Conservation (phyloP, 805 yeast species). For the Starmerella potacharoeniae region DNA sequence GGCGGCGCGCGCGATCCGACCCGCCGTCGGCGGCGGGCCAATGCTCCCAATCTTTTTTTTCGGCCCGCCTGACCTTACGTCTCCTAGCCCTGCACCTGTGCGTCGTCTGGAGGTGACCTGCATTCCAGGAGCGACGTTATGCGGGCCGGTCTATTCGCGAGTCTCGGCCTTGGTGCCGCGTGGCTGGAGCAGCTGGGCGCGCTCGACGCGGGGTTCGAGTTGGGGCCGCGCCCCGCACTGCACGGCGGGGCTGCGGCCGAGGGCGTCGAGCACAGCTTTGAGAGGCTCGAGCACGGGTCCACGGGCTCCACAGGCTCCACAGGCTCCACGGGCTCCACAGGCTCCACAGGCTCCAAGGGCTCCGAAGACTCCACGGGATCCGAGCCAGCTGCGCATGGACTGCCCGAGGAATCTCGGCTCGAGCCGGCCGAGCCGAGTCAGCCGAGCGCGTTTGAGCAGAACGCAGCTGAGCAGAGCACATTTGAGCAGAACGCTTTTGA, state of each 20-base stretch:
- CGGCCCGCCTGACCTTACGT: neutral
- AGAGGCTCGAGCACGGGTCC: neutral
- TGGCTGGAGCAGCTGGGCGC: constrained; percentile 1
- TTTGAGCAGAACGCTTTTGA: no score
- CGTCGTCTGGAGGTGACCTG: neutral
- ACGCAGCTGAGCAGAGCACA: no score
- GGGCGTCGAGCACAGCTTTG: neutral
- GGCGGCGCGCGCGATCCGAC: no score
- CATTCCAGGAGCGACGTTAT: neutral
- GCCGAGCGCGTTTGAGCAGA: no score
- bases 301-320: neutral
- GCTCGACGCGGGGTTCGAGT: neutral
- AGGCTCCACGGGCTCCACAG: neutral
- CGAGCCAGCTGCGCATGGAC: no score
- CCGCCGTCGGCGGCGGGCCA: no score
- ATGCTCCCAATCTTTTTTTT: neutral
- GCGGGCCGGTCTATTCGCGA: neutral
- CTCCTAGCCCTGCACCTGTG: neutral
- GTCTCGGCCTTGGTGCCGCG: neutral
- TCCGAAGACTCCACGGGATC: no score
- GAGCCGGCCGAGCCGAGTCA: no score
- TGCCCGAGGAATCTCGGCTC: no score
- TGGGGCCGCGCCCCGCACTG: neutral
- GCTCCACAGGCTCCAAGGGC: no score
- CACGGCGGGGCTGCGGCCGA: neutral